Evolutionary conservation across 371 early-diverging fungal genomes (phyloP), one percentile per base, ranked within the genome.

Genomic region (Mortierella sp.): DNA sequence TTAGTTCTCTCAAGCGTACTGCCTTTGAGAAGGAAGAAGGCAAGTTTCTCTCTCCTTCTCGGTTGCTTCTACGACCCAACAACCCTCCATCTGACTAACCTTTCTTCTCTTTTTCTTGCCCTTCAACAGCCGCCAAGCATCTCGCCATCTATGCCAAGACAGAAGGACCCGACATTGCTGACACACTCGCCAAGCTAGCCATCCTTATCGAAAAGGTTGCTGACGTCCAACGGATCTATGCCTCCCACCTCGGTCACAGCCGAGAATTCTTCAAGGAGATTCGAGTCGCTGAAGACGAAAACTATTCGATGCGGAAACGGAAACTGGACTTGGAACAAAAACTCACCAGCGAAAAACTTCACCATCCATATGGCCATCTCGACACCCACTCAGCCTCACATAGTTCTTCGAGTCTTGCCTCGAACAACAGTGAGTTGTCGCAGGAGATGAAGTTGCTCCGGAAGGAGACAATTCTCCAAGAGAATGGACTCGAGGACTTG

Each of bases 11-110:
- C 12, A 76, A 76, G 57, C 64, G 77, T 1, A 60, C 71, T 7
- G 58, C 77, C 19, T 76, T 76, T 58, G 77, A 76, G 53, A 76
- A 76, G 23, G 77, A 72, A 57, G 77, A 76, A 76, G 77, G 77
- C 72, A 68, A 7, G 52, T 19, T 44, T 21, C 47, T 11, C 21
- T 37, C 48, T 23, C 50, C 21, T 28, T 52, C 16, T 21, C 50
- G 1, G 7, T 59, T 43, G 19, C 43, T 14, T 46, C 26, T 0
- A 12, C n/a, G 7, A 18, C 16, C n/a, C 37, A 3, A 37, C 30
- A 52, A 52, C 18, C 14, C 5, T 2, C 18, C 26, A 55, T 21
- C 29, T 21, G 29, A 57, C 30, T 23, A 28, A 7, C 2, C 16
- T 46, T 47, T 1, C 26, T 6, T 43, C 21, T 52, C 50, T 37